A percentile compares a stretch with the other conserved stretches of the same genome.
Conservation (phyloP, 129 eudicot genomes). For the Centaurea solstitialis region DNA sequence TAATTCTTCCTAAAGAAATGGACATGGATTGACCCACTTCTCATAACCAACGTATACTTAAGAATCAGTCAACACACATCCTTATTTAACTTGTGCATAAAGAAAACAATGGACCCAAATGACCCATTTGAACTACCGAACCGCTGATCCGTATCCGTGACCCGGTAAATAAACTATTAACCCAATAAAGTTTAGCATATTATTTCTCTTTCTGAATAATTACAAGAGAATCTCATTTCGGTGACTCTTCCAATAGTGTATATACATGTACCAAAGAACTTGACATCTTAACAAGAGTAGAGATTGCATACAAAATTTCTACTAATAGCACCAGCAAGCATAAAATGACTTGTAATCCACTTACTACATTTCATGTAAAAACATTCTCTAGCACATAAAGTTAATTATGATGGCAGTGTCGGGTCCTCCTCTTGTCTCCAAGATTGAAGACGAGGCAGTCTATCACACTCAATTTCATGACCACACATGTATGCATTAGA, state of each 20-base stretch:
- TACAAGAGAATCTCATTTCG: background rate
- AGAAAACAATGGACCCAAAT: no score
- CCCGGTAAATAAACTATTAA: no score
- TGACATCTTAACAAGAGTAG: background rate
- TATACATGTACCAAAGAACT: background rate
- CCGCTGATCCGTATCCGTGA: no score
- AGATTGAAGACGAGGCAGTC: background rate
- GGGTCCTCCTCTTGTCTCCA: background rate
- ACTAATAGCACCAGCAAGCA: background rate
- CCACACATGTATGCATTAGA: background rate
- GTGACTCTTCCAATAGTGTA: background rate
- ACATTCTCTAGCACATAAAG: background rate
- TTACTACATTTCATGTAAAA: background rate
- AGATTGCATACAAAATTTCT: background rate
- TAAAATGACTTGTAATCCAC: background rate
- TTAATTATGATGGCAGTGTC: background rate
- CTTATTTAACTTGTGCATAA: no score
- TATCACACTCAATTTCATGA: background rate
- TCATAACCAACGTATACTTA: no score
- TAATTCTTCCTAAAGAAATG: no score
- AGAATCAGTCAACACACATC: no score
- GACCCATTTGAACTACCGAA: no score
- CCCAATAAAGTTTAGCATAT: background rate
- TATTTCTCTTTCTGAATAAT: background rate
- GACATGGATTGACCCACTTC: no score